Evolutionary conservation across 768 basidiomycete species (phyloP).

Genomic region (Amanita pallidorosea): DNA sequence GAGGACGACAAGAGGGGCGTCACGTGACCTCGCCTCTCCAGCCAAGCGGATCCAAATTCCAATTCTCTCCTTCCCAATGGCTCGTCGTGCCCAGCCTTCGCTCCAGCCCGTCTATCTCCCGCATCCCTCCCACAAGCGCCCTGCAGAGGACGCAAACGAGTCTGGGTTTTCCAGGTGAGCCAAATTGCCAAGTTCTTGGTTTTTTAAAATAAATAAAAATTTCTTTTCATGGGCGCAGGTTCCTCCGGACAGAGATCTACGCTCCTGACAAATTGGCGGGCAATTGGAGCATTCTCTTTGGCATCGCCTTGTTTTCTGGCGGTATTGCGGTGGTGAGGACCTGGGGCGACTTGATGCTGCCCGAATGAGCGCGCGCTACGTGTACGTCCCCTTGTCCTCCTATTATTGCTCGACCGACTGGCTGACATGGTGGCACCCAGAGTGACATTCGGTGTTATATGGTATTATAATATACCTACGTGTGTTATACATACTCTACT

Average conservation of each 20-base stretch:
- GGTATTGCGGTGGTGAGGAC: slow-evolving; percentile 62
- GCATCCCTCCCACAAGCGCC: slow-evolving; percentile 28
- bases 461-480: too few relatives aligned
- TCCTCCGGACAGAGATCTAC: slow-evolving; percentile 52
- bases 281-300: slow-evolving; percentile 61
- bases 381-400: too few relatives aligned
- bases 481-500: too few relatives aligned
- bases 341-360: slow-evolving; percentile 73
- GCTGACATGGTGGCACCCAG: too few relatives aligned
- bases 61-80: slow-evolving; percentile 30
- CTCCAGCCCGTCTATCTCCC: slow-evolving; percentile 49
- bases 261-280: slow-evolving; percentile 68
- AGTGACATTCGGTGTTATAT: too few relatives aligned
- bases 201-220: not conserved
- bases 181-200: not conserved
- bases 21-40: slow-evolving; percentile 1
- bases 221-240: slow-evolving; percentile 16
- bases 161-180: slow-evolving; percentile 41
- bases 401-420: too few relatives aligned
- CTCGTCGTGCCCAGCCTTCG: slow-evolving; percentile 50
- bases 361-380: slow-evolving; percentile 27
- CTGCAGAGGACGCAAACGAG: slow-evolving; percentile 48
- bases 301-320: slow-evolving; percentile 55
- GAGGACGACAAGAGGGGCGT: not conserved
- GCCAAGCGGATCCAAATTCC: not conserved